Evolutionary conservation across 2,329 filamentous ascomycete genomes (phyloP).

Genomic region (Paecilomyces variotii): DNA sequence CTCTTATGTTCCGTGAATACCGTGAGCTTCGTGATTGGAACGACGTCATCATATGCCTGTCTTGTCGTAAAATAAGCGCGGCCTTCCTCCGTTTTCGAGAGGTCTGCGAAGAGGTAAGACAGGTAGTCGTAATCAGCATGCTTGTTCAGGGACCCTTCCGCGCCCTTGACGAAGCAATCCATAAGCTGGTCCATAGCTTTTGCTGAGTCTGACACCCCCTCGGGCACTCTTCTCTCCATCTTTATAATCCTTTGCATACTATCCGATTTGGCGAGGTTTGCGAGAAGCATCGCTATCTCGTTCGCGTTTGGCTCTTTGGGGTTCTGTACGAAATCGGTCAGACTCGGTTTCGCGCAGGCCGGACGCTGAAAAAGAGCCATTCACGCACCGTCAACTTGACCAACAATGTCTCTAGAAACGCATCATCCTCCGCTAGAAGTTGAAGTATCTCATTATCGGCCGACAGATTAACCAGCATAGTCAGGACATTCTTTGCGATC

Average conservation of each 20-base stretch:
- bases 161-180: slow-evolving; percentile 92
- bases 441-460: slow-evolving; percentile 70
- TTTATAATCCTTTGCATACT: slow-evolving; percentile 60
- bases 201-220: slow-evolving; percentile 62
- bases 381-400: slow-evolving; percentile 63
- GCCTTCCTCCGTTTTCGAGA: slow-evolving; percentile 71
- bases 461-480: slow-evolving; percentile 71
- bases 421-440: slow-evolving; percentile 66
- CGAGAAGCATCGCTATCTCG: slow-evolving; percentile 80
- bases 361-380: background rate
- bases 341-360: background rate
- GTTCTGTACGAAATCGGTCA: slow-evolving; percentile 16
- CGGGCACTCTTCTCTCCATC: slow-evolving; percentile 60
- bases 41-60: slow-evolving; percentile 69
- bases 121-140: slow-evolving; percentile 85
- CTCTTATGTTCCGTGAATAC: slow-evolving; percentile 92
- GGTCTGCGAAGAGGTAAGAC: slow-evolving; percentile 86
- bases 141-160: slow-evolving; percentile 74
- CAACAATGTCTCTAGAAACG: slow-evolving; percentile 68
- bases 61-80: slow-evolving; percentile 65
- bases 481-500: slow-evolving; percentile 88
- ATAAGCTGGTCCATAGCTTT: slow-evolving; percentile 81
- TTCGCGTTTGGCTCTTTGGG: slow-evolving; percentile 71
- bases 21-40: slow-evolving; percentile 85
- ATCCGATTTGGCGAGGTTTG: slow-evolving; percentile 81